Base-by-base conservation (phyloP, 2,329 filamentous ascomycete species). In the Pseudogymnoascus sp. region DNA sequence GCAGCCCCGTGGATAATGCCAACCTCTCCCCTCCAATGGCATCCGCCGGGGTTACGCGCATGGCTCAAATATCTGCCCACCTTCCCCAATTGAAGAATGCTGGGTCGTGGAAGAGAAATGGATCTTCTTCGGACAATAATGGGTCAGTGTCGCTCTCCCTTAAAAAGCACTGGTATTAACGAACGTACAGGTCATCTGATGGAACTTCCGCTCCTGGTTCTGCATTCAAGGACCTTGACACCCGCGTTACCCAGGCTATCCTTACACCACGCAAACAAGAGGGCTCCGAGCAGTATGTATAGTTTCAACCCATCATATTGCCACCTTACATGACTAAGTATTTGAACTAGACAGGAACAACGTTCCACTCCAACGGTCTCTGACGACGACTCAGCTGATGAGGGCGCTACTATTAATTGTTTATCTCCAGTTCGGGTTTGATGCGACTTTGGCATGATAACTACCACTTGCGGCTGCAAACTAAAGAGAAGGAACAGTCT, bases 1-100 rank as follows among this genome's bases (percentile, higher is more conserved):
- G 86, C 66, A 86, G 84, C 65, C 79, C 83, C 57, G 80, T 19
- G 21, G 43, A 61, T 21, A 63, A 69, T 37, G 68, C 63, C 41
- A 62, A 70, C 10, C 78, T 86, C 71, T 81, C 77, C 62, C 80
- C 81, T 10, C 77, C 77, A 63, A 79, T 82, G 36, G 57, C 68
- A 37, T 71, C 72, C 57, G 69, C 73, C 23, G 64, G 72, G 11
- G 66, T 70, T 64, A 71, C 73, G 62, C 72, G 73, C 31, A 66
- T 71, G 39, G 67, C 69, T 41, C 71, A 72, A 65, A 71, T 74
- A 62, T 66, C 68, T 62, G 70, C 71, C 31, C 73, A 74, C 41
- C 66, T 75, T 54, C 69, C 71, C 28, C 61, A 57, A 19, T 68
- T 72, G 63, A 67, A 70, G 43, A 65, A 66, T 28, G 71, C 67